Evolutionary conservation across 129 eudicot species (phyloP).

Genomic region (Ambrosia artemisiifolia): DNA sequence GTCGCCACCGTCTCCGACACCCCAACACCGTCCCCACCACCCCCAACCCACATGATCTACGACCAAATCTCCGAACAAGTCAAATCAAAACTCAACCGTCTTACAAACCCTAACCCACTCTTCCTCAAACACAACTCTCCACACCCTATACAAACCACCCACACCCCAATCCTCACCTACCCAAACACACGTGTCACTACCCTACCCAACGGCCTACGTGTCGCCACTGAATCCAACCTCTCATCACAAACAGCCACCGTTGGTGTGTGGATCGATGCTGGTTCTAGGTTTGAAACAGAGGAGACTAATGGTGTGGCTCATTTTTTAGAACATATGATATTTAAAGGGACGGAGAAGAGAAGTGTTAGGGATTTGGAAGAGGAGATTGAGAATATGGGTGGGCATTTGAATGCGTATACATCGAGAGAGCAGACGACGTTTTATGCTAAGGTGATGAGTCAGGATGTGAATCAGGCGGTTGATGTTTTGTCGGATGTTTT

Average conservation of each 20-base stretch:
- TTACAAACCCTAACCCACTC: slow-evolving; percentile 58
- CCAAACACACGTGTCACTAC: slow-evolving; percentile 82
- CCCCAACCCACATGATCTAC: slow-evolving; percentile 74
- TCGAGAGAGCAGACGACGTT: slow-evolving; percentile 81
- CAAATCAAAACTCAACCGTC: slow-evolving; percentile 54
- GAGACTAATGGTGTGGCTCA: slow-evolving; percentile 82
- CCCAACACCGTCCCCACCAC: slow-evolving; percentile 55
- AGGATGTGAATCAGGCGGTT: slow-evolving; percentile 60
- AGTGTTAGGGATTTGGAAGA: slow-evolving; percentile 58
- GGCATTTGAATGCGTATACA: slow-evolving; percentile 90
- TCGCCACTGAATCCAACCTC: slow-evolving; percentile 83
- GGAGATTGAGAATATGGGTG: slow-evolving; percentile 99
- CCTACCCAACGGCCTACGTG: slow-evolving; percentile 84
- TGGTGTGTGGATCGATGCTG: slow-evolving; percentile 90
- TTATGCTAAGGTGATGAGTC: slow-evolving; percentile 62
- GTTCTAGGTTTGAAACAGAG: slow-evolving; percentile 74
- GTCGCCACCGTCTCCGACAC: slow-evolving; percentile 29
- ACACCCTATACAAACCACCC: slow-evolving; percentile 48
- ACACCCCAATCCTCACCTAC: slow-evolving; percentile 60
- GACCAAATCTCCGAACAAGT: slow-evolving; percentile 70
- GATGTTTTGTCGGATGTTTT: slow-evolving; percentile 76
- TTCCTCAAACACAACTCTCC: slow-evolving; percentile 77
- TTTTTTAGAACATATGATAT: slow-evolving; percentile 83
- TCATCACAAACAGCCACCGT: slow-evolving; percentile 71
- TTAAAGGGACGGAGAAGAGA: slow-evolving; percentile 73